Base-by-base conservation (phyloP, 169 alveolate genomes). In the Plasmodium adleri region DNA sequence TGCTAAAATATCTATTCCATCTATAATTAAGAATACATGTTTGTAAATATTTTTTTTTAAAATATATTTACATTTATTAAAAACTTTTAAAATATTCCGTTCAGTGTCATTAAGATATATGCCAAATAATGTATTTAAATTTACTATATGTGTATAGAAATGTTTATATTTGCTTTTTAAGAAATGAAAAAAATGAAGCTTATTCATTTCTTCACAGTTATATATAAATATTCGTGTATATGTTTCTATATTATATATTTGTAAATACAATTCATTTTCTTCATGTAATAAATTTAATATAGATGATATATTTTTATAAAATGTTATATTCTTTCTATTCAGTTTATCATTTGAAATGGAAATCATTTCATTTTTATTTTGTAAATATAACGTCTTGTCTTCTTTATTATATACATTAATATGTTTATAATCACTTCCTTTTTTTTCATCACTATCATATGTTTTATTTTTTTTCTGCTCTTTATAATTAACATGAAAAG, bases 1-100 rank as follows among this genome's bases (percentile, higher is more conserved):
- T 24, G 91, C 85, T n/a, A 83, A 17, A 28, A 83, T 63, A 15
- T 83, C 91, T 26, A 83, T 83, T 26, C 91, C 91, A 54, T 83
- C 91, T 17, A 83, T 52, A 13, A 83, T 70, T 20, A 83, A 62
- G 17, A 63, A 67, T 15, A 83, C 70, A 56, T 62, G 32, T 49
- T 45, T 59, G 45, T 32, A 32, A 1, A 32, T 43, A 15, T 52
- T 43, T 13, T 9, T 6, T 62, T 58, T 67, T 22, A 72, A 54
- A 68, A 70, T 17, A 12, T 39, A 13, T 13, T 67, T 24, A 8
- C 91, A 83, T 22, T 83, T 83, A 39, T 72, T 15, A 43, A 83
- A 83, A 43, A 83, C 85, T 8, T 70, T 67, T 68, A 70, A 17
- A 54, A 83, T 83, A 49, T 83, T 83, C 47, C 50, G 20, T 43